Percentiles rank a stretch among this genome's conserved stretches.
Evolutionary conservation across 148 eudicot genomes (phyloP).

Genomic region (Talinum fruticosum): DNA sequence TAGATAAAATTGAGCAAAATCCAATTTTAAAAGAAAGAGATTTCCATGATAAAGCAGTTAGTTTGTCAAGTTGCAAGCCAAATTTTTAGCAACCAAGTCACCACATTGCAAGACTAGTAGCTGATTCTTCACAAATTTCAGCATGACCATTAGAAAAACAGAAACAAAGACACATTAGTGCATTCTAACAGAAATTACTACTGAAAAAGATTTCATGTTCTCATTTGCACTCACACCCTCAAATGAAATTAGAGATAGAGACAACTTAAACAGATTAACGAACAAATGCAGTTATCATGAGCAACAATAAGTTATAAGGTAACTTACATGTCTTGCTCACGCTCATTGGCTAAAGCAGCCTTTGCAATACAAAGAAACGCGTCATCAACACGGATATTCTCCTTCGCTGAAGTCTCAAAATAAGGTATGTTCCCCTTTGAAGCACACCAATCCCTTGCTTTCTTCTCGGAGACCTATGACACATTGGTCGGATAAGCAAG

Average conservation of each 20-base stretch:
- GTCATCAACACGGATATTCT: conserved; percentile 53
- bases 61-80: no score
- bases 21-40: no score
- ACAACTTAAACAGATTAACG: neutral
- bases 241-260: neutral
- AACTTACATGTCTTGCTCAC: conserved; percentile 46
- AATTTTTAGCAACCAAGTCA: neutral
- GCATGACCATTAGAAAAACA: neutral
- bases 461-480: conserved; percentile 56
- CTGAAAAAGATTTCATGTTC: neutral
- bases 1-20: no score
- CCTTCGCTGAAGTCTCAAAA: conserved; percentile 69
- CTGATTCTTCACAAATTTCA: neutral
- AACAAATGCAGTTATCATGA: neutral
- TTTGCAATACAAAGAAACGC: conserved; percentile 58
- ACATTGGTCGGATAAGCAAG: conserved; percentile 1
- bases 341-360: conserved; percentile 50
- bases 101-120: neutral
- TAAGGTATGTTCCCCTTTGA: conserved; percentile 55
- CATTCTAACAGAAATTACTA: neutral
- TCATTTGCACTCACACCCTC: neutral
- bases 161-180: no score
- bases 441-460: conserved; percentile 72
- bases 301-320: neutral
- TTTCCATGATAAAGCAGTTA: no score